Evolutionary conservation across 345 rosid species (phyloP).

Genomic region (Durio zibethinus): DNA sequence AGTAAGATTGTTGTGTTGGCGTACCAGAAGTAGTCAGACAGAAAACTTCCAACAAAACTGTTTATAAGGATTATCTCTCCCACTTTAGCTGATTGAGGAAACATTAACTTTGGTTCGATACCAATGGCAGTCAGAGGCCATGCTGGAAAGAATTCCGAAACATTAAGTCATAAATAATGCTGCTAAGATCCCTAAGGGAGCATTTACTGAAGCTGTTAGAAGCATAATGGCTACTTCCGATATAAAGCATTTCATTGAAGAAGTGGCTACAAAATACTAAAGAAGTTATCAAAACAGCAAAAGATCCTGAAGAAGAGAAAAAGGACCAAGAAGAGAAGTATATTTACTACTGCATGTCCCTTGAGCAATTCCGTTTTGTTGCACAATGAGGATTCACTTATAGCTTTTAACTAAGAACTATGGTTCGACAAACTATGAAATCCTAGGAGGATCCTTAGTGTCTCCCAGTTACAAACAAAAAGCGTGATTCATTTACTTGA

Average conservation of each 20-base stretch:
- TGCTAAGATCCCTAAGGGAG: not conserved
- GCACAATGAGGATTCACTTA: not conserved
- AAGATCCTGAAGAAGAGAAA: not conserved
- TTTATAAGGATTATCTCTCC: constrained; percentile 28
- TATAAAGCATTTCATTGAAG: not conserved
- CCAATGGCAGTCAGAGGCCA: constrained; percentile 45
- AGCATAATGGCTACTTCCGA: not conserved
- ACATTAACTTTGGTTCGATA: constrained; percentile 36
- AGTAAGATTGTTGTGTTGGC: not conserved
- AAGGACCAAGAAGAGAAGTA: not conserved
- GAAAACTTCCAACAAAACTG: constrained; percentile 38
- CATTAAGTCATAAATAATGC: not conserved
- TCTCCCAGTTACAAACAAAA: no score
- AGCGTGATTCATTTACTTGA: not conserved
- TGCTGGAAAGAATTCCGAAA: constrained; percentile 17
- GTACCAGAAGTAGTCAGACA: constrained; percentile 45
- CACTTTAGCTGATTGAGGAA: constrained; percentile 31
- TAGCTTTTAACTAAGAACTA: not conserved
- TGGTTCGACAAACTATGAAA: not conserved
- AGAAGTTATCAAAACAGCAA: not conserved
- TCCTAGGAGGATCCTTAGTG: no score
- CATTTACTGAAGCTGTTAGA: not conserved
- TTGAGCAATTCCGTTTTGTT: not conserved
- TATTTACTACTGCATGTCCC: not conserved
- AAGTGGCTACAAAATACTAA: constrained; percentile 18